A percentile compares a stretch with the other conserved stretches of the same genome.
Conservation (phyloP, 73 alveolate genomes). For the Paramecium sexaurelia region DNA sequence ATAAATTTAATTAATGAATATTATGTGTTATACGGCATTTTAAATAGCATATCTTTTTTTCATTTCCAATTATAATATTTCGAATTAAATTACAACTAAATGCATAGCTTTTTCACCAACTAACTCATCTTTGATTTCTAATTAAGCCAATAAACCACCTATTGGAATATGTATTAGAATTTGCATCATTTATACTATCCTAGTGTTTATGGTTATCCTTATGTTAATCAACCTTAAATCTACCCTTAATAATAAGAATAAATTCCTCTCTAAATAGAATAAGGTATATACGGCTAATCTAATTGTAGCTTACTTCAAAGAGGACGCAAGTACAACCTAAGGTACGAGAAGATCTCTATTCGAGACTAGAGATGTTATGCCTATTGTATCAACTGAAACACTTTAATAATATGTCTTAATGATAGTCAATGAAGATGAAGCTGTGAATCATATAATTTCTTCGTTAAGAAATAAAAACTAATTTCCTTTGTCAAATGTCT, state of each 20-base stretch:
- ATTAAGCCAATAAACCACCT: not conserved
- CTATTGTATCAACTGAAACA: not conserved
- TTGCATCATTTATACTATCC: not conserved
- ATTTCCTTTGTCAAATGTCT: not conserved
- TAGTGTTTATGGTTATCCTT: not conserved
- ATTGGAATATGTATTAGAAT: not conserved
- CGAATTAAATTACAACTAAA: not conserved
- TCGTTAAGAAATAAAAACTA: not conserved
- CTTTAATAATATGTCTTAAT: not conserved
- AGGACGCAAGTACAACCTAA: not conserved
- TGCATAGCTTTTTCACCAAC: not conserved
- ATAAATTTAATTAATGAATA: not conserved
- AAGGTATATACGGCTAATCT: not conserved
- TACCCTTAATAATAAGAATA: not conserved
- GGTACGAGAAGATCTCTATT: not conserved
- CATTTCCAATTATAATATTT: not conserved
- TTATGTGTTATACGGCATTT: not conserved
- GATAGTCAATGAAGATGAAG: not conserved
- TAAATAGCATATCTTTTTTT: not conserved
- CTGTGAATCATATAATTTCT: not conserved
- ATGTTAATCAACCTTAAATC: not conserved
- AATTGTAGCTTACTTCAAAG: not conserved
- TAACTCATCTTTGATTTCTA: slow-evolving; percentile 25
- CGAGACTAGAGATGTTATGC: not conserved
- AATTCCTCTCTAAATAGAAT: not conserved